Evolutionary conservation across 169 alveolate genomes (phyloP), one percentile per base, ranked within the genome.

Genomic region (Plasmodium relictum): DNA sequence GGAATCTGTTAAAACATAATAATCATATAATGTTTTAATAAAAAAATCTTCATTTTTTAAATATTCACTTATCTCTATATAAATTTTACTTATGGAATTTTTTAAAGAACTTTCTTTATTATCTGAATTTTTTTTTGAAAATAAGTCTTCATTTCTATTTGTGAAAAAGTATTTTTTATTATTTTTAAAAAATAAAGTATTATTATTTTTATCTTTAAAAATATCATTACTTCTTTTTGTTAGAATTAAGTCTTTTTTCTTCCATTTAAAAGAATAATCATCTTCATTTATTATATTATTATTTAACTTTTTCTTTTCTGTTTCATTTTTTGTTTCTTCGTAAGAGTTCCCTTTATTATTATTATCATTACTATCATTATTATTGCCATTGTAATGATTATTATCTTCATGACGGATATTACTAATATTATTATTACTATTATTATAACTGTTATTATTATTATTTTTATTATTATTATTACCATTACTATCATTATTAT

Each of bases 221-320:
- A 45, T 44, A 7, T 76, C 45, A 16, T 6, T 45, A 45, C 31
- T n/a, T 44, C 26, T 78, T 45, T 78, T 63, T 65, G 89, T 24
- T 39, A 52, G 69, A 78, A 78, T 63, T 10, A 78, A 24, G 24
- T 66, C 26, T 9, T 78, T 78, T 16, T 63, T 45, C 20, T 41
- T 78, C 59, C 78, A 78, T 14, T 65, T 62, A 58, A 78, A 65
- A 56, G 89, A 39, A 42, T 61, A 74, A 8, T 69, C 69, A 2
- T 78, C 78, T 70, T 45, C 42, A 18, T 48, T 58, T 58, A 22
- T 37, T 42, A 31, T 31, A 31, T 31, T 31, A 31, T 31, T 31
- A 31, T 50, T 22, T 42, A 6, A 14, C 24, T 59, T 48, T 48
- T 48, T 9, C 1, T 48, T 48, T 48, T 48, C 58, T 14, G 5